phyloP scores from a whole-genome alignment of 2,329 filamentous ascomycete species.

The Arthrobotrys megalospora region DNA sequence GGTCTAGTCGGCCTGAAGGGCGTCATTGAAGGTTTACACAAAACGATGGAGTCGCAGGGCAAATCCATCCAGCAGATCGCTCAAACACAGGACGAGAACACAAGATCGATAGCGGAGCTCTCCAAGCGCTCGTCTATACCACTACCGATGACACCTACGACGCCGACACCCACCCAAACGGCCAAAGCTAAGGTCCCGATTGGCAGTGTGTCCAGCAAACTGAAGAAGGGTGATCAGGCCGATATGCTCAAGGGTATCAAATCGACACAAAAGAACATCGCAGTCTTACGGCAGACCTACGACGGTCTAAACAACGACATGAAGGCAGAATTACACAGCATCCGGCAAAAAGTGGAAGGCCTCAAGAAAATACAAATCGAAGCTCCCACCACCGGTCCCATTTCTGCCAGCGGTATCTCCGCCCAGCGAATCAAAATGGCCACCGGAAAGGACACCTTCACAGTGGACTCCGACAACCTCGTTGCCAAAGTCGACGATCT shows the following conservation, averaged over 20 bases:
- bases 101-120: slow-evolving; percentile 81
- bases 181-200: slow-evolving; percentile 19
- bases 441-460: slow-evolving; percentile 87
- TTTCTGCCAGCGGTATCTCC: slow-evolving; percentile 80
- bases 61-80: slow-evolving; percentile 87
- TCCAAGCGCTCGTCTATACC: slow-evolving; percentile 56
- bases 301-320: slow-evolving; percentile 46
- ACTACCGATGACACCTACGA: slow-evolving; percentile 54
- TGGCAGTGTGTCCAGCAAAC: slow-evolving; percentile 2
- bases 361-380: slow-evolving; percentile 35
- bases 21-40: slow-evolving; percentile 88
- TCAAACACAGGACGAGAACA: slow-evolving; percentile 88
- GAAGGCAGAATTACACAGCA: slow-evolving; percentile 43
- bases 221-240: slow-evolving; percentile 51
- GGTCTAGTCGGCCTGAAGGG: slow-evolving; percentile 84
- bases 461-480: slow-evolving; percentile 88
- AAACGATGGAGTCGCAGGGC: slow-evolving; percentile 86
- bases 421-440: slow-evolving; percentile 75
- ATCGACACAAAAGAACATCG: slow-evolving; percentile 52
- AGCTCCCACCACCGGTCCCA: slow-evolving; percentile 72
- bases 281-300: slow-evolving; percentile 53
- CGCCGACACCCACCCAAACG: slow-evolving; percentile 39
- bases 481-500: slow-evolving; percentile 94
- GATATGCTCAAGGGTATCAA: slow-evolving; percentile 53
- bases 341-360: slow-evolving; percentile 44